Conservation (phyloP, 2,329 filamentous ascomycete genomes). For the Phialophora expanda region DNA sequence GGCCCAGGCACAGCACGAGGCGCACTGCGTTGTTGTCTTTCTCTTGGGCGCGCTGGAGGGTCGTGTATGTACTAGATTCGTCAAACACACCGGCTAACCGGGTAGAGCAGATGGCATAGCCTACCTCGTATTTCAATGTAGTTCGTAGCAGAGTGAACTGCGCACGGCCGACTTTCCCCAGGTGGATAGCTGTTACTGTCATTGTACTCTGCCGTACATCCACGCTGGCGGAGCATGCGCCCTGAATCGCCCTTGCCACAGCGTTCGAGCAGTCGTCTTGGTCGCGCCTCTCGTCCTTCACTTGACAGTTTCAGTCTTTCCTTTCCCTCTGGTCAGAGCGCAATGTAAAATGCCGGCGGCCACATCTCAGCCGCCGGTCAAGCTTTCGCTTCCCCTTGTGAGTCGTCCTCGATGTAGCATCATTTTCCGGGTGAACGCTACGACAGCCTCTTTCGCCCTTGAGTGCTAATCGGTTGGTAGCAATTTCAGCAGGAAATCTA, state of each 20-base stretch:
- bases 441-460: neutral
- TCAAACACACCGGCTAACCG: no score
- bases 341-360: constrained; percentile 49
- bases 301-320: neutral
- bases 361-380: constrained; percentile 58
- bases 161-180: no score
- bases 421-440: neutral
- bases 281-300: neutral
- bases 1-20: no score
- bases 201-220: neutral
- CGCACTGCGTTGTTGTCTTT: no score
- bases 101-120: no score
- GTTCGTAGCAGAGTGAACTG: no score
- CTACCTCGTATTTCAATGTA: no score
- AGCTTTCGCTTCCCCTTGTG: constrained; percentile 67
- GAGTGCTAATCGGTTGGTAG: constrained; percentile 44
- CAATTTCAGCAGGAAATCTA: constrained; percentile 96
- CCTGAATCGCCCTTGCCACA: neutral
- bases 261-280: neutral
- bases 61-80: no score
- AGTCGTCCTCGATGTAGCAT: constrained; percentile 28
- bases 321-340: neutral
- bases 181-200: no score
- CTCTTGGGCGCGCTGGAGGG: no score
- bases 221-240: neutral